These are phyloP conservation scores for Populus ilicifolia DNA, from an alignment of 345 rosid species.

Conservation along the genomic window DNA sequence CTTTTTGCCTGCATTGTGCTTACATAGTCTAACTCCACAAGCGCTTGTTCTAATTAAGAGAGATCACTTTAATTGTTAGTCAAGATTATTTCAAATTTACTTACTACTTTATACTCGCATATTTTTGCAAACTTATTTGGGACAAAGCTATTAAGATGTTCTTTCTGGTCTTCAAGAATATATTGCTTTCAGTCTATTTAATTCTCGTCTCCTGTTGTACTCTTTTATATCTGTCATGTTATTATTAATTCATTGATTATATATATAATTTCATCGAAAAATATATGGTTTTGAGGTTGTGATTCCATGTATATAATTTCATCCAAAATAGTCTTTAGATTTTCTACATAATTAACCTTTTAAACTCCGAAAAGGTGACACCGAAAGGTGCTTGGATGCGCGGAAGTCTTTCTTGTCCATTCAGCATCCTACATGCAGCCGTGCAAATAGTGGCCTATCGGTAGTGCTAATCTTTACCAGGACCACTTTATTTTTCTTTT, in stretches of 20 bases:
- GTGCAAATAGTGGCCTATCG: background rate
- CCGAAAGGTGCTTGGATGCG: background rate
- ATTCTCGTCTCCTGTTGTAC: no score
- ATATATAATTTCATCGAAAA: background rate
- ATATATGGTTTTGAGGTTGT: no score
- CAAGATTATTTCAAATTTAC: background rate
- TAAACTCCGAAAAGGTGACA: background rate
- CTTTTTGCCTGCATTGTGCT: no score
- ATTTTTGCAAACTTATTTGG: no score
- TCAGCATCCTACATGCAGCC: background rate
- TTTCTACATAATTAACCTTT: background rate
- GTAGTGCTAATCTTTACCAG: background rate
- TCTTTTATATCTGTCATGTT: background rate
- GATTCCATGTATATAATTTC: no score
- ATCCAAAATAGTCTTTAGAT: no score
- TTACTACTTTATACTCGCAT: no score
- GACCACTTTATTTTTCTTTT: no score
- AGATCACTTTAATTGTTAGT: background rate
- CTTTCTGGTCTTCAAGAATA: background rate
- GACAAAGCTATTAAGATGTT: background rate
- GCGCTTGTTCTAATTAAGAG: background rate
- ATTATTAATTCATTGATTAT: no score
- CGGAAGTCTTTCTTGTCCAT: background rate
- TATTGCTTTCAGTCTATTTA: background rate
- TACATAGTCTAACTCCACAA: background rate